Percentiles rank a stretch among this genome's conserved stretches.
Evolutionary conservation across 768 basidiomycete genomes (phyloP).

Genomic region (Serendipita vermifera): DNA sequence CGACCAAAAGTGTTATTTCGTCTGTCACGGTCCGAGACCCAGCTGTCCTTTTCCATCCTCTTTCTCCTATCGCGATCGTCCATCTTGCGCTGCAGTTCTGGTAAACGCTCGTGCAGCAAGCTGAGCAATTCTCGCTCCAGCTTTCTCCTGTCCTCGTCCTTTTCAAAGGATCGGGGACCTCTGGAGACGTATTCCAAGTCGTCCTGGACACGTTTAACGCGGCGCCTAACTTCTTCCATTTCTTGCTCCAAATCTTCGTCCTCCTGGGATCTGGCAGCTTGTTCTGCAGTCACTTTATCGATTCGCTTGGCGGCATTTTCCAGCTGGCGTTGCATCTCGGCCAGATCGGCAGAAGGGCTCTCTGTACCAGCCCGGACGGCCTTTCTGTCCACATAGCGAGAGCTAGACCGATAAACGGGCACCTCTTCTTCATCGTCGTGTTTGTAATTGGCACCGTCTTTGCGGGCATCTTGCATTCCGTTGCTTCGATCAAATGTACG

Average conservation of each 20-base stretch:
- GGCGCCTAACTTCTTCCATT: slow-evolving; percentile 71
- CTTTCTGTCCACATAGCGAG: slow-evolving; percentile 75
- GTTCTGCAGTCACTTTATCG: slow-evolving; percentile 56
- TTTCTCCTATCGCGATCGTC: slow-evolving; percentile 63
- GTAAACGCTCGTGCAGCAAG: slow-evolving; percentile 82
- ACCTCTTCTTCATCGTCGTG: slow-evolving; percentile 50
- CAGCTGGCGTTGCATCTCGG: slow-evolving; percentile 76
- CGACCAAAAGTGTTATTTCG: slow-evolving; percentile 52
- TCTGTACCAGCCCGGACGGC: slow-evolving; percentile 64
- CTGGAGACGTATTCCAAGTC: slow-evolving; percentile 80
- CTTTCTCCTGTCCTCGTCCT: slow-evolving; percentile 75
- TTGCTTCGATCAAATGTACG: slow-evolving; percentile 47
- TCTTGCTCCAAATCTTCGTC: slow-evolving; percentile 89
- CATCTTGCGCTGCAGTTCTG: slow-evolving; percentile 77
- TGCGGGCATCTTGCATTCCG: slow-evolving; percentile 39
- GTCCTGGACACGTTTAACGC: slow-evolving; percentile 75
- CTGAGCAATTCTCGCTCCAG: slow-evolving; percentile 78
- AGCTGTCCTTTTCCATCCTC: slow-evolving; percentile 66
- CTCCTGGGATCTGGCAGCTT: slow-evolving; percentile 50
- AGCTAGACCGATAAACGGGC: slow-evolving; percentile 65
- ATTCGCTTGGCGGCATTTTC: slow-evolving; percentile 68
- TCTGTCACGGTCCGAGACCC: slow-evolving; percentile 64
- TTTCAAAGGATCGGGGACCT: slow-evolving; percentile 53
- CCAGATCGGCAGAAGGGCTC: slow-evolving; percentile 53
- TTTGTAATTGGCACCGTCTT: slow-evolving; percentile 88